Conservation (phyloP, 106 monocot genomes). For the Dactylorhiza incarnata region DNA sequence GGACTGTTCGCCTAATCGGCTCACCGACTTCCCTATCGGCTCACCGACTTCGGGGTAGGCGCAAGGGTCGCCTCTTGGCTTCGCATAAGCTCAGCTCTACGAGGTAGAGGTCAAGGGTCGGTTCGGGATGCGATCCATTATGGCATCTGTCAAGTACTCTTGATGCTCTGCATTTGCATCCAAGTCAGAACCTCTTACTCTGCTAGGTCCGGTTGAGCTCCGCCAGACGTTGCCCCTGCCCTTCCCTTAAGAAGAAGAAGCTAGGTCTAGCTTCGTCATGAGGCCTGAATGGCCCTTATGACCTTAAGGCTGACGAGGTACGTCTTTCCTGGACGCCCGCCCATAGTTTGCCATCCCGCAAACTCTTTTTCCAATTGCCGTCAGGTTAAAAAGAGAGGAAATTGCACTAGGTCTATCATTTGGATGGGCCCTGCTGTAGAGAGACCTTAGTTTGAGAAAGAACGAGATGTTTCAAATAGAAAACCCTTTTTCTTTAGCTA, state of each 20-base stretch:
- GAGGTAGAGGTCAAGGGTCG: no score
- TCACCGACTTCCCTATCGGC: no score
- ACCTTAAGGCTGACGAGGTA: background rate
- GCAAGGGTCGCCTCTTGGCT: no score
- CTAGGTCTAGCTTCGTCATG: background rate
- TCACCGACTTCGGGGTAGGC: no score
- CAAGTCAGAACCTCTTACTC: conserved; percentile 2
- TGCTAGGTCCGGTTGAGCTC: background rate
- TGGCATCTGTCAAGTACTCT: conserved; percentile 4
- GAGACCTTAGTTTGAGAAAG: background rate
- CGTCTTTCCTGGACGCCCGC: background rate
- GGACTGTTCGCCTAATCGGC: no score
- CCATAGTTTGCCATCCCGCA: background rate
- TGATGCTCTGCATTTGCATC: conserved; percentile 5
- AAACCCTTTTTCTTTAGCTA: background rate
- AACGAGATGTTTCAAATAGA: conserved; percentile 3
- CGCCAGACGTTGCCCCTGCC: background rate
- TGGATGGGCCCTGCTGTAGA: background rate
- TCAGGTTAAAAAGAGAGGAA: background rate
- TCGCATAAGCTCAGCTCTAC: no score
- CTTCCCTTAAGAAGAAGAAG: background rate
- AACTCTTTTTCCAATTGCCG: background rate
- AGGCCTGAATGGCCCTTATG: conserved; percentile 3
- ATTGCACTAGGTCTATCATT: background rate
- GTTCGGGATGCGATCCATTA: background rate